A percentile compares a stretch with the other conserved stretches of the same genome.
phyloP scores from a whole-genome alignment of 805 yeast genomes.

The Yarrowia keelungensis region DNA sequence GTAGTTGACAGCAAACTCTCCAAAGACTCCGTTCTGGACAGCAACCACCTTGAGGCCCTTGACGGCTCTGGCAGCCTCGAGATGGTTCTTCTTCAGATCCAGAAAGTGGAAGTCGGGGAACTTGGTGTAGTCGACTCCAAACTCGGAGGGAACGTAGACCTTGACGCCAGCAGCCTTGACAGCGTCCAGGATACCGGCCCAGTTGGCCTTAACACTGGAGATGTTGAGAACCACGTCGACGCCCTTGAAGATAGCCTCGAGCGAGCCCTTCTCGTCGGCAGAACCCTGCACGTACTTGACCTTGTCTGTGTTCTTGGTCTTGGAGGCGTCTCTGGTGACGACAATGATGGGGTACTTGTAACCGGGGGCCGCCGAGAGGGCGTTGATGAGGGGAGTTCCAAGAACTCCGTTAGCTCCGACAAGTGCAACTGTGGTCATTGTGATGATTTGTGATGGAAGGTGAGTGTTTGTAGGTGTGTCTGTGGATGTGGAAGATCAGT shows the following conservation, averaged over 20 bases:
- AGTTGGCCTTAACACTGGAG: slow-evolving; percentile 49
- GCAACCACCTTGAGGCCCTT: slow-evolving; percentile 46
- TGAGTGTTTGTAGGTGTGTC: slow-evolving; percentile 19
- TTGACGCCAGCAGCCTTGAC: slow-evolving; percentile 56
- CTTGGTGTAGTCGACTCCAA: slow-evolving; percentile 55
- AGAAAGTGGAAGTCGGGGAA: slow-evolving; percentile 26
- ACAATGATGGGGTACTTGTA: slow-evolving; percentile 60
- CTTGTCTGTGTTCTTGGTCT: slow-evolving; percentile 45
- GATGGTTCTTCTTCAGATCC: slow-evolving; percentile 40
- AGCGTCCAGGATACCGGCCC: slow-evolving; percentile 53
- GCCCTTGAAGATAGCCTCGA: slow-evolving; percentile 52
- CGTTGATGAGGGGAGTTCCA: slow-evolving; percentile 58
- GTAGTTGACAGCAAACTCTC: slow-evolving; percentile 39
- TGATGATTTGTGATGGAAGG: slow-evolving; percentile 22
- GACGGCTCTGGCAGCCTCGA: slow-evolving; percentile 41
- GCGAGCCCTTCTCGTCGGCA: slow-evolving; percentile 39
- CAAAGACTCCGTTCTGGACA: slow-evolving; percentile 44
- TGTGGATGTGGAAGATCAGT: neutral
- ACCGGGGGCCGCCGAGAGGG: slow-evolving; percentile 56
- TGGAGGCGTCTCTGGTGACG: slow-evolving; percentile 56
- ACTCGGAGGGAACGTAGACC: slow-evolving; percentile 66
- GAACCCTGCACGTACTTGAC: slow-evolving; percentile 39
- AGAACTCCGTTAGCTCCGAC: slow-evolving; percentile 61
- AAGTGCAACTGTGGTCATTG: slow-evolving; percentile 56
- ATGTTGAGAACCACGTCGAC: slow-evolving; percentile 61